Base-by-base conservation (phyloP, 2,329 filamentous ascomycete genomes). In the Neofusicoccum ribis region DNA sequence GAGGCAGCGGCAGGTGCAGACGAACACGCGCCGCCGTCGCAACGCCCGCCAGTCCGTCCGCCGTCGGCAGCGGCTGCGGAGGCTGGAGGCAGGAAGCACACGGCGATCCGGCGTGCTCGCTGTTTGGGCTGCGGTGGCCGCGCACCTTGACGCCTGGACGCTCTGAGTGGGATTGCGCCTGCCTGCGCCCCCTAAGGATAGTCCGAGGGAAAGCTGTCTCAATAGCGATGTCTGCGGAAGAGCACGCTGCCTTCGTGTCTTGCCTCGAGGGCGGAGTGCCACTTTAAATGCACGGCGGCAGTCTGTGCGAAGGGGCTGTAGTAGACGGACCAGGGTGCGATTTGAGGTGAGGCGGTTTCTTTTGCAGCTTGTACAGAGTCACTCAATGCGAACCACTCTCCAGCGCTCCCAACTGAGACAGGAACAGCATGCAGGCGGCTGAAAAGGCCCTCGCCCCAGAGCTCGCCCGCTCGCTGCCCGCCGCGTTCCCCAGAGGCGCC, bases 1-100 rank as follows among this genome's bases (percentile, higher is more conserved):
- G 67, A 59, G 37, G 63, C 54, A 67, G 62, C 54, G 56, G 64
- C 61, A 67, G 59, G 63, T 52, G 65, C 63, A 67, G 63, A 62
- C 54, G 64, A 59, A 59, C 39, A 47, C n/a, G 41, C 50, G 39
- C 27, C 50, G 49, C 49, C 50, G 61, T 50, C 61, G 41, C 61
- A 44, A 64, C 50, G 61, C 61, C 31, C 50, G 50, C 34, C 61
- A 50, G 47, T 54, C 43, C 17, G 43, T 50, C 17, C 27, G 61
- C 20, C 50, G 41, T n/a, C 50, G 17, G 61, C 50, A 36, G 61
- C 61, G 20, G 20, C 27, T 31, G 44, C 34, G 31, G 46, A 50
- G 49, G 47, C 60, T 41, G 60, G n/a, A 44, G 37, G 47, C 56
- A 47, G 56, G 43, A 47, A 23, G 56, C n/a, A 47, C 56, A 47